Evolutionary conservation across 208 protist genomes (phyloP), one percentile per base, ranked within the genome.

Genomic region (Acanthamoeba castellanii): DNA sequence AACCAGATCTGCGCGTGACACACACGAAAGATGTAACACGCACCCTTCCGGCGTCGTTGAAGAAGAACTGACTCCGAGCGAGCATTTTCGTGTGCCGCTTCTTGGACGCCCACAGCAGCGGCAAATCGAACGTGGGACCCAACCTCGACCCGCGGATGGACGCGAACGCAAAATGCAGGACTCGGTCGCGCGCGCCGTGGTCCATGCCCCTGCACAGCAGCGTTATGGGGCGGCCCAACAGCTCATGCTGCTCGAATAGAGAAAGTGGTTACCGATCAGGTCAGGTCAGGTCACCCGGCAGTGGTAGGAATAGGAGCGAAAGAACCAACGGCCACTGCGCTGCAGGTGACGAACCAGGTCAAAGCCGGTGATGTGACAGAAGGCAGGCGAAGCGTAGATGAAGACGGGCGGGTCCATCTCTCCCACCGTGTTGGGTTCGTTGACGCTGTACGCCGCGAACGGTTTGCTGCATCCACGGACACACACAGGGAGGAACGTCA

Each of bases 391-490:
- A 6, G 81, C 52, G 32, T 88, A 88, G 32, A 66, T 37, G 22
- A 64, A 88, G n/a, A 11, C 37, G 8, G 81, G 52, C 47, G 13
- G 50, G 20, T 5, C 25, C 22, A 88, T 34, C 5, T 84, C 81
- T 32, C 6, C 50, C 16, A 64, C 5, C 50, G 42, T 85, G 45
- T 27, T 16, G 14, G 50, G 81, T 27, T 88, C 81, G 8, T 14
- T 64, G 13, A 88, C 11, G 6, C 22, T 45, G 13, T 64, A 88
- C n/a, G 81, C 81, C 13, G 50, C 50, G 20, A 88, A 88, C 25
- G 81, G 81, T 42, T 88, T 88, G 81, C 81, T 88, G 45, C 32
- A n/a, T 30, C 5, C 68, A 76, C 0, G n/a, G 64, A 34, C 14
- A 32, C 20, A n/a, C n/a, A 20, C 64, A 16, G 25, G 30, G 22